phyloP scores from a whole-genome alignment of 148 eudicot genomes.

The Beta vulgaris region DNA sequence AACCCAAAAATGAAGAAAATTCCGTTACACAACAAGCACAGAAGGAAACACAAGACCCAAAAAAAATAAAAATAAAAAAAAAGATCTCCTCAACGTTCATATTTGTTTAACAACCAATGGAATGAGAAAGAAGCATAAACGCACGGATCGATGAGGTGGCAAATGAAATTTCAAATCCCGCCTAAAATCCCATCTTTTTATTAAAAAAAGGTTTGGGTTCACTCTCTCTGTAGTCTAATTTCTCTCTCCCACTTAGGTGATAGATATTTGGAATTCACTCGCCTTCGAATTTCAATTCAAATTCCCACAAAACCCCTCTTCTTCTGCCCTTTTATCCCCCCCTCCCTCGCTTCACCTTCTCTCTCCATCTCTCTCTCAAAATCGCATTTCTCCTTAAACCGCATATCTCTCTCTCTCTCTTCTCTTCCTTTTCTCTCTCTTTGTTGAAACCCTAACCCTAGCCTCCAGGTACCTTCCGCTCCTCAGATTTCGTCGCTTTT shows the following conservation, averaged over 20 bases:
- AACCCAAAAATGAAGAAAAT: neutral
- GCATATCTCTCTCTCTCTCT: conserved; percentile 8
- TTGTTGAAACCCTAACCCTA: conserved; percentile 33
- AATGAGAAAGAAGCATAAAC: too few species aligned
- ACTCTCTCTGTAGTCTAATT: neutral
- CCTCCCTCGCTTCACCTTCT: neutral
- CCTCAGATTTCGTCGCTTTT: neutral
- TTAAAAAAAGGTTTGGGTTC: neutral
- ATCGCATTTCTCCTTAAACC: conserved; percentile 15
- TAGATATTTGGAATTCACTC: conserved; percentile 24
- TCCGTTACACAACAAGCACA: conserved; percentile 6
- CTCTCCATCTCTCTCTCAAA: neutral
- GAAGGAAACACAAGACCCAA: neutral
- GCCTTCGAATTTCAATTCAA: conserved; percentile 22
- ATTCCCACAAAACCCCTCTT: conserved; percentile 31
- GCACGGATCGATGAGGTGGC: conserved; percentile 36
- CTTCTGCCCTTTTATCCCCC: conserved; percentile 12
- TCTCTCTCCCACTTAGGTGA: neutral
- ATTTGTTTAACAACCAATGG: too few species aligned
- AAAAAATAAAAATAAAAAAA: neutral
- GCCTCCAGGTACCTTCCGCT: conserved; percentile 8
- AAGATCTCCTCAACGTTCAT: neutral
- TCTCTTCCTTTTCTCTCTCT: conserved; percentile 12
- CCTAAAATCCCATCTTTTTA: conserved; percentile 14
- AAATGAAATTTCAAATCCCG: conserved; percentile 27